Evolutionary conservation across 1,139 yeast genomes (phyloP).

Genomic region (Pichia sp.): DNA sequence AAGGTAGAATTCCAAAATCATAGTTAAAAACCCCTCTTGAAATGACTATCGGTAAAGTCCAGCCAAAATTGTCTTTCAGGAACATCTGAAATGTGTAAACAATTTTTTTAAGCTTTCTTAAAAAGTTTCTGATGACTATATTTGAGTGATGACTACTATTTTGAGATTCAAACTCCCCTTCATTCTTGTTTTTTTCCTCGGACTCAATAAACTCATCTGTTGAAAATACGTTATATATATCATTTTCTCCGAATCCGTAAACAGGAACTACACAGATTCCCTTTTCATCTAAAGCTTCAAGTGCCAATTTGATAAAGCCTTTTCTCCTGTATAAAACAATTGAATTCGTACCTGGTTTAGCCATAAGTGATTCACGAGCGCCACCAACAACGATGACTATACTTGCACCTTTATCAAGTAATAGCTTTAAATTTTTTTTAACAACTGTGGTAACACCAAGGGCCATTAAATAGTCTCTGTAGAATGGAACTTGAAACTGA

Average conservation of each 20-base stretch:
- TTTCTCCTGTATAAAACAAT: conserved; percentile 71
- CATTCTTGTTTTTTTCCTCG: conserved; percentile 5
- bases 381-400: conserved; percentile 93
- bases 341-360: conserved; percentile 52
- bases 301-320: conserved; percentile 84
- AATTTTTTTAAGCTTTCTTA: background rate
- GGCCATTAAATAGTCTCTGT: conserved; percentile 75
- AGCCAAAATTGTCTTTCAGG: conserved; percentile 65
- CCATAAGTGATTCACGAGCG: conserved; percentile 79
- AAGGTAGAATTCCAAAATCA: conserved; percentile 87
- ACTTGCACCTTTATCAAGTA: conserved; percentile 61
- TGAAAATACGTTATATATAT: conserved; percentile 26
- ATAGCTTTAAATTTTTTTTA: conserved; percentile 58
- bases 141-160: conserved; percentile 2
- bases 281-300: conserved; percentile 45
- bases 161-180: conserved; percentile 9
- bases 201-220: conserved; percentile 10
- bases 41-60: conserved; percentile 84
- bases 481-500: conserved; percentile 82
- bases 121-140: background rate
- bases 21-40: conserved; percentile 91
- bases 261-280: conserved; percentile 79
- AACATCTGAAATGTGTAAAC: conserved; percentile 47
- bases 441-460: conserved; percentile 86
- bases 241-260: conserved; percentile 84